Base-by-base conservation (phyloP, 148 eudicot genomes). In the Rhododendron ferrugineum region DNA sequence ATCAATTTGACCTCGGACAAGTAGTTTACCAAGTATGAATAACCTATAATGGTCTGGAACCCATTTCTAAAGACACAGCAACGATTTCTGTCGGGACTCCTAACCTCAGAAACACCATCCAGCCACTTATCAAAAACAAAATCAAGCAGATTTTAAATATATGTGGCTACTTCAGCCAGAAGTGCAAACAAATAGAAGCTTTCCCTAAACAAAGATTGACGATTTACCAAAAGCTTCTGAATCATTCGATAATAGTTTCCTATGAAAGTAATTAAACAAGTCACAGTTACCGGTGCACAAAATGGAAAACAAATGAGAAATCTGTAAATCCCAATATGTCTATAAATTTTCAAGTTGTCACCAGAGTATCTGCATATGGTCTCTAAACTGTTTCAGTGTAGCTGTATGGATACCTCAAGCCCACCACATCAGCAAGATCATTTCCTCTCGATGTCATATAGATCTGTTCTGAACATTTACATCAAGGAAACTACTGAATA, bases 361-460 rank as follows among this genome's bases (percentile, higher is more conserved):
- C 30, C 28, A n/a, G 28, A 62, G 28, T 28, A 68, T 13, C 74
- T 28, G 74, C 74, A 68, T 68, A 68, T 30, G 20, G 15, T 68
- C 37, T 68, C 74, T 30, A 68, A 66, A 28, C 74, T 28, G 34
- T 68, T 68, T 68, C 16, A 28, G 16, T 68, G 16, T 10, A 26
- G 74, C 74, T 68, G 36, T 11, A 68, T 28, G 36, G 18, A 28
- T 11, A 26, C 28, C 74, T 28, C 74, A 68, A 28, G 36, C 16
- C 6, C 74, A 68, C 36, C n/a, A n/a, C n/a, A n/a, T n/a, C n/a
- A n/a, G n/a, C 18, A 68, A 68, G 36, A 14, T 68, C 74, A 68
- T 68, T 68, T 68, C 36, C 74, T 68, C 74, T 68, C 74, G 18
- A 68, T 68, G 36, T 68, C 74, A 68, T 68, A 68, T 68, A 68